Evolutionary conservation across 2,329 filamentous ascomycete species (phyloP), one percentile per base, ranked within the genome.

Genomic region (Diaporthe sp.): DNA sequence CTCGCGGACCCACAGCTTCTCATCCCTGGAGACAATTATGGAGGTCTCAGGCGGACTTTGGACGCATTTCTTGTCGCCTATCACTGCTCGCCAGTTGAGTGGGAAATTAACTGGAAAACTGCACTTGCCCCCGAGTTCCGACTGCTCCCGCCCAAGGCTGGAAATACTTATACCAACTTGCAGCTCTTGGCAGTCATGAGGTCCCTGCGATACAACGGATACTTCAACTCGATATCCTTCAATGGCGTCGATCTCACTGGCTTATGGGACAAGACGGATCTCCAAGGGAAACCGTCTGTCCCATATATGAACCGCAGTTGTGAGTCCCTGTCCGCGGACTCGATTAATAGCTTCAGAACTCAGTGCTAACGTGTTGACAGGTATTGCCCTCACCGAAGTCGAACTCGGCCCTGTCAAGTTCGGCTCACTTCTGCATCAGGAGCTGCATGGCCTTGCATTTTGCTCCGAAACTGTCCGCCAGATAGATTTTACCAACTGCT

Each of bases 191-290:
- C 90, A 13, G 86, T 91, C 1, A 86, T 91, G 78, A 86, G 89
- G 6, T 88, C 90, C 2, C 81, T 91, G 75, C 85, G 90, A 13
- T 91, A 90, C 79, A 91, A 91, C 72, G 90, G 89, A 77, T 91
- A 88, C 78, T 91, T 91, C 82, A 89, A 88, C 75, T 88, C 89
- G 0, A 81, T 91, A n/a, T 91, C 88, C 2, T 90, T 91, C 77
- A 81, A 84, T 13, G 85, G 88, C 71, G 85, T 91, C 19, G 87
- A 90, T 77, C 83, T 91, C 28, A 86, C 85, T 1, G 82, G 79
- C 22, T 81, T 88, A 1, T 81, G 83, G 55, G 82, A 83, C 46
- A 79, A 80, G 44, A 84, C 84, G 62, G 90, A 91, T 76, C 85
- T 85, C 58, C 80, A 83, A 2, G 82, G 87, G 51, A 85, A 84